These are phyloP conservation scores for Cystobasidium ongulense DNA, from an alignment of 768 basidiomycete species.

Conservation along the genomic window DNA sequence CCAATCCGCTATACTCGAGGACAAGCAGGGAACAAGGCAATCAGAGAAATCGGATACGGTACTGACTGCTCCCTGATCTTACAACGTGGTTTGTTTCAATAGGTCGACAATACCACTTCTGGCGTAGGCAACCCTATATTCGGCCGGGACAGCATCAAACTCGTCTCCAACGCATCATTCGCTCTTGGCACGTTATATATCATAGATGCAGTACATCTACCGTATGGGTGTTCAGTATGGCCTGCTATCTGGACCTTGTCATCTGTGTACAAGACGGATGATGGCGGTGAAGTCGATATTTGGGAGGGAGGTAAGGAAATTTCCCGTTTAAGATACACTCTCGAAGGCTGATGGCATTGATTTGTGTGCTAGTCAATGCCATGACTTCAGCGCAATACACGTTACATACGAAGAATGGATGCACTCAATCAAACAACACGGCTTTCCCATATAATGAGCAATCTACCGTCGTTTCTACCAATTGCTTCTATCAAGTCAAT, in stretches of 20 bases:
- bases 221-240: slow-evolving; percentile 30
- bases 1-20: no score
- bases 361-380: slow-evolving; percentile 16
- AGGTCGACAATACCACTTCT: slow-evolving; percentile 61
- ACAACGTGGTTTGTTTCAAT: not conserved
- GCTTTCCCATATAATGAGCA: slow-evolving; percentile 26
- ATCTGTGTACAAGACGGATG: slow-evolving; percentile 3
- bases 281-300: slow-evolving; percentile 34
- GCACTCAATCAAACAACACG: slow-evolving; percentile 33
- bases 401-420: slow-evolving; percentile 29
- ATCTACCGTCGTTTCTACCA: slow-evolving; percentile 18
- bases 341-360: not conserved
- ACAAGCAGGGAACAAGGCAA: no score
- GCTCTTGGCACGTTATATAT: slow-evolving; percentile 25
- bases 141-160: slow-evolving; percentile 26
- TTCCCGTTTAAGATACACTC: not conserved
- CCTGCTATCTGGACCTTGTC: slow-evolving; percentile 31
- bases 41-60: no score
- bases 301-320: slow-evolving; percentile 14
- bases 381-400: slow-evolving; percentile 16
- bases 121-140: slow-evolving; percentile 28
- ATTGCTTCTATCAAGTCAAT: slow-evolving; percentile 31
- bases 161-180: slow-evolving; percentile 29
- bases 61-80: not conserved
- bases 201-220: slow-evolving; percentile 28